Percentiles rank a stretch among this genome's conserved stretches.
Evolutionary conservation across 768 basidiomycete genomes (phyloP).

Genomic region (Tylopilus balloui): DNA sequence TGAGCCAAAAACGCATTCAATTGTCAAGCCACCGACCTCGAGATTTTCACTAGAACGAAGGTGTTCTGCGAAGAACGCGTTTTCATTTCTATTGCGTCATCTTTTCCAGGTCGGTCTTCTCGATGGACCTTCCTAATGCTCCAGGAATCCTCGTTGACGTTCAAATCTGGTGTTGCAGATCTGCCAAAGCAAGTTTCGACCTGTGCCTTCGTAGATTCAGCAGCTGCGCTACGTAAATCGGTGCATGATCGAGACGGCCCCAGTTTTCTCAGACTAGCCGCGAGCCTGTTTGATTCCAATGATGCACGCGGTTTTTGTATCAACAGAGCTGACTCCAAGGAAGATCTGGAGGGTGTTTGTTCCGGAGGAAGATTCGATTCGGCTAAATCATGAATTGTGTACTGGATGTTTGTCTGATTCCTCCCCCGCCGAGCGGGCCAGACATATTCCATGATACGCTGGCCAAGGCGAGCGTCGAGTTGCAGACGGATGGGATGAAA

Average conservation of each 20-base stretch:
- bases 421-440: slow-evolving; percentile 61
- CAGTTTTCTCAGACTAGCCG: slow-evolving; percentile 47
- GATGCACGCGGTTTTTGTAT: slow-evolving; percentile 31
- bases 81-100: slow-evolving; percentile 79
- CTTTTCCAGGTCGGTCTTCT: slow-evolving; percentile 27
- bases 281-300: slow-evolving; percentile 31
- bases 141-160: slow-evolving; percentile 20
- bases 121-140: slow-evolving; percentile 16
- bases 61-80: slow-evolving; percentile 77
- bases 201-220: slow-evolving; percentile 29
- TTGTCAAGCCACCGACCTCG: slow-evolving; percentile 43
- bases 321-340: slow-evolving; percentile 48
- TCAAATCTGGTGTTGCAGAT: slow-evolving; percentile 15
- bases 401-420: slow-evolving; percentile 7
- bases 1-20: slow-evolving; percentile 18
- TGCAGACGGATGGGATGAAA: slow-evolving; percentile 86
- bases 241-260: slow-evolving; percentile 67
- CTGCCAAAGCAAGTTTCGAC: slow-evolving; percentile 8
- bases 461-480: slow-evolving; percentile 78
- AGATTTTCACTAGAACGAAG: slow-evolving; percentile 73
- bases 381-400: not conserved
- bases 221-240: slow-evolving; percentile 50
- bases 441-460: slow-evolving; percentile 82
- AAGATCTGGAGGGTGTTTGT: slow-evolving; percentile 35
- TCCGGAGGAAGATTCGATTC: slow-evolving; percentile 23